These are phyloP conservation scores for Hyphopichia fennica DNA, from an alignment of 1,139 yeast species.

Conservation along the genomic window DNA sequence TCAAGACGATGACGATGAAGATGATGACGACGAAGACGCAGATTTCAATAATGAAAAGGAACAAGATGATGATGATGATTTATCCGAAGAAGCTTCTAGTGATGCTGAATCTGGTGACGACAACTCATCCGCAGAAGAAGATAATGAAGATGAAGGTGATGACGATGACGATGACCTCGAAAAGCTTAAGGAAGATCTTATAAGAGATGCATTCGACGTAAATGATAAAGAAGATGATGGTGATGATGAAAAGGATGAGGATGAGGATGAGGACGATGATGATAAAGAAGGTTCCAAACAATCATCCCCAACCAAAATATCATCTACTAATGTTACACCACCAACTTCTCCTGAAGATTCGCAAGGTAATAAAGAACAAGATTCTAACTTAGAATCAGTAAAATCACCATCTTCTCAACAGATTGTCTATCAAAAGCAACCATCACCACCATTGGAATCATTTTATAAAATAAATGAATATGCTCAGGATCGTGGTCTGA, in stretches of 20 bases:
- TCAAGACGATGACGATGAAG: constrained; percentile 14
- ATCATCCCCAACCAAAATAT: background rate
- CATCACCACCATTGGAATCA: constrained; percentile 17
- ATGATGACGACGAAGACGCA: constrained; percentile 4
- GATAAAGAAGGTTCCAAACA: constrained; percentile 16
- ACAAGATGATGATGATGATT: constrained; percentile 10
- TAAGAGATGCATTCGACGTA: constrained; percentile 10
- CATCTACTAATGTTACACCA: constrained; percentile 32
- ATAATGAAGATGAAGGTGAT: constrained; percentile 4
- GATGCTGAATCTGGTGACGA: constrained; percentile 8
- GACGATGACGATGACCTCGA: constrained; percentile 8
- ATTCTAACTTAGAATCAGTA: background rate
- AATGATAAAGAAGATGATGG: constrained; percentile 19
- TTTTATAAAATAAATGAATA: constrained; percentile 55
- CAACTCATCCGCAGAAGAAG: constrained; percentile 12
- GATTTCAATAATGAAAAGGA: constrained; percentile 18
- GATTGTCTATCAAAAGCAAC: background rate
- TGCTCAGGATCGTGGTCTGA: constrained; percentile 58
- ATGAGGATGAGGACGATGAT: constrained; percentile 12
- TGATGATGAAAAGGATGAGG: constrained; percentile 21
- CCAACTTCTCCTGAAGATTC: constrained; percentile 45
- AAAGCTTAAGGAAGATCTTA: constrained; percentile 3
- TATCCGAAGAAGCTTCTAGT: constrained; percentile 9
- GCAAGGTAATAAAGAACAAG: constrained; percentile 1
- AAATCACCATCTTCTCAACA: background rate